Percentiles rank a stretch among this genome's conserved stretches.
These are phyloP conservation scores for Vanrija humicola DNA, from an alignment of 1,284 basidiomycete species.

Conservation along the genomic window DNA sequence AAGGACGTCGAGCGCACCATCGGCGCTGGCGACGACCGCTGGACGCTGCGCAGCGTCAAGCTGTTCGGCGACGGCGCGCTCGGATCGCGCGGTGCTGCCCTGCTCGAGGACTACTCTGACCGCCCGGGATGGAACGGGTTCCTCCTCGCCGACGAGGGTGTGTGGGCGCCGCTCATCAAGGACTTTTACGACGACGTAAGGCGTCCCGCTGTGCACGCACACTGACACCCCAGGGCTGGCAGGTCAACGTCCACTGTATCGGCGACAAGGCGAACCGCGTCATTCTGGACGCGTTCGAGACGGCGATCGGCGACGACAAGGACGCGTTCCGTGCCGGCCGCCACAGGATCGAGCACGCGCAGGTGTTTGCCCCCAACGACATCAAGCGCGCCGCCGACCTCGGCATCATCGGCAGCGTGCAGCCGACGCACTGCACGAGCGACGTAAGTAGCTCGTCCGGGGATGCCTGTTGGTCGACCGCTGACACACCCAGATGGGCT, in stretches of 20 bases:
- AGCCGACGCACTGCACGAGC: constrained; percentile 74
- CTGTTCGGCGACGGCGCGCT: constrained; percentile 76
- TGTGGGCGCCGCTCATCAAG: constrained; percentile 58
- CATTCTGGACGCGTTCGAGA: constrained; percentile 74
- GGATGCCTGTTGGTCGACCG: no score
- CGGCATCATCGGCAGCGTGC: constrained; percentile 84
- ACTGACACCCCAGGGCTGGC: constrained; percentile 45
- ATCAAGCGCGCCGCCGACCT: constrained; percentile 64
- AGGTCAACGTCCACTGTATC: constrained; percentile 74
- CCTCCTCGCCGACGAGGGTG: constrained; percentile 59
- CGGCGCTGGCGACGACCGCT: constrained; percentile 52
- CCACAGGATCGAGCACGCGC: constrained; percentile 84
- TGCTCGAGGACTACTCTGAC: constrained; percentile 79
- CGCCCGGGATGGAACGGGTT: constrained; percentile 66
- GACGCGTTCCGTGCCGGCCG: constrained; percentile 49
- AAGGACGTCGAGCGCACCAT: constrained; percentile 54
- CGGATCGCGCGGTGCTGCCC: constrained; percentile 85
- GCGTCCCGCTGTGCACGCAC: constrained; percentile 6
- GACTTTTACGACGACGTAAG: constrained; percentile 57
- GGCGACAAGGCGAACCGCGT: constrained; percentile 83
- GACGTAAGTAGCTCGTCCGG: constrained; percentile 31
- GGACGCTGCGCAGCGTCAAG: constrained; percentile 75
- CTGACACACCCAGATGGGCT: constrained; percentile 66
- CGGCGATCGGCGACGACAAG: constrained; percentile 52
- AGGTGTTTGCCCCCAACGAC: constrained; percentile 71